A percentile compares a stretch with the other conserved stretches of the same genome.
These are phyloP conservation scores for Monosporascus sp. DNA, from an alignment of 2,329 filamentous ascomycete species.

Conservation along the genomic window DNA sequence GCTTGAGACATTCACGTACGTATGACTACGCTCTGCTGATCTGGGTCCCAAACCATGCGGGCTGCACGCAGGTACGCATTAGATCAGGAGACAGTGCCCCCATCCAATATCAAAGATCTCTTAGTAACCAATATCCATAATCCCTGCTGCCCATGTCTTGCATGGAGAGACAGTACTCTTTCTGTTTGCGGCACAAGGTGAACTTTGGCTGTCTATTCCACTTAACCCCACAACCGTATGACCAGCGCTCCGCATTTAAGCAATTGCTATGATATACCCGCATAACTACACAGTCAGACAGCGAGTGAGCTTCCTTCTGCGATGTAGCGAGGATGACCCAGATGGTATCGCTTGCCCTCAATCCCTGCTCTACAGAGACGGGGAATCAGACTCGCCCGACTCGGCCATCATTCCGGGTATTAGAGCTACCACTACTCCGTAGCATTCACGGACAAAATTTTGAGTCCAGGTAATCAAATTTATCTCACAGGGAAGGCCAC, in stretches of 20 bases:
- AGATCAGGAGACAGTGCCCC: not conserved
- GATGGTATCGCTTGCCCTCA: not conserved
- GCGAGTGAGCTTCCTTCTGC: no score
- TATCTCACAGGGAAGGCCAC: not conserved
- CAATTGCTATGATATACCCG: not conserved
- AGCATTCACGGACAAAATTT: no score
- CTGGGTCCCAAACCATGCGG: not conserved
- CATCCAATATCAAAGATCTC: not conserved
- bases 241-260: not conserved
- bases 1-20: not conserved
- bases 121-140: not conserved
- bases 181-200: not conserved
- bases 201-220: not conserved
- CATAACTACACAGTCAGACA: no score
- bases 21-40: not conserved
- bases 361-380: not conserved
- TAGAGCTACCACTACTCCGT: not conserved
- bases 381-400: not conserved
- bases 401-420: not conserved
- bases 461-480: no score
- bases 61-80: not conserved
- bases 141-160: not conserved
- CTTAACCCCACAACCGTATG: not conserved
- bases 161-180: not conserved
- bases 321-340: no score